phyloP scores from a whole-genome alignment of 257 asterid genomes.

The Scutellaria minor region DNA sequence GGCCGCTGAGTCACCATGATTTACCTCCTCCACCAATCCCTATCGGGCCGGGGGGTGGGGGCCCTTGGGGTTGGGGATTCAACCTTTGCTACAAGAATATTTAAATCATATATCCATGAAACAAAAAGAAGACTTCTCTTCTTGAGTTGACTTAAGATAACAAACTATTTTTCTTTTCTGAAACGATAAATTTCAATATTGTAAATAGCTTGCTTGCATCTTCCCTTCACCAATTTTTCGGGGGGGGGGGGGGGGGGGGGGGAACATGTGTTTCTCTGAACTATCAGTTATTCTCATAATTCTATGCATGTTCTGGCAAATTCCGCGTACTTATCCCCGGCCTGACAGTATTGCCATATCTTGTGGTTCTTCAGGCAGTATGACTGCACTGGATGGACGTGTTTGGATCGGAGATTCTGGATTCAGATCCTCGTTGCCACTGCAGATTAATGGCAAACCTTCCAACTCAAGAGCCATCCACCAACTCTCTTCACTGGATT shows the following conservation, averaged over 20 bases:
- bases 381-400: constrained; percentile 50
- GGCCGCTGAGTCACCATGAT: no score
- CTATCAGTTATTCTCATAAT: constrained; percentile 24
- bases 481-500: constrained; percentile 29
- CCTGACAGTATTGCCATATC: constrained; percentile 51
- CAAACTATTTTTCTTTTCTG: background rate
- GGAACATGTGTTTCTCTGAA: constrained; percentile 10
- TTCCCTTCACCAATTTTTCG: background rate
- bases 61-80: no score
- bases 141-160: background rate
- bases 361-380: constrained; percentile 54
- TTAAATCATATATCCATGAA: no score
- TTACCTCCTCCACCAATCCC: no score
- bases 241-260: no score
- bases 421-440: constrained; percentile 30
- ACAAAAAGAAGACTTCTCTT: background rate
- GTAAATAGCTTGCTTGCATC: background rate
- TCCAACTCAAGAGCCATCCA: constrained; percentile 45
- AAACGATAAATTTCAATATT: background rate
- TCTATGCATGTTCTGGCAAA: constrained; percentile 34
- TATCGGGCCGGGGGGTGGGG: no score
- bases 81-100: no score
- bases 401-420: constrained; percentile 56
- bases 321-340: constrained; percentile 19
- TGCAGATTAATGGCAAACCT: constrained; percentile 50